Base-by-base conservation (phyloP, 2,329 filamentous ascomycete species). In the Ophiognomonia clavigignenti-juglandacearum region DNA sequence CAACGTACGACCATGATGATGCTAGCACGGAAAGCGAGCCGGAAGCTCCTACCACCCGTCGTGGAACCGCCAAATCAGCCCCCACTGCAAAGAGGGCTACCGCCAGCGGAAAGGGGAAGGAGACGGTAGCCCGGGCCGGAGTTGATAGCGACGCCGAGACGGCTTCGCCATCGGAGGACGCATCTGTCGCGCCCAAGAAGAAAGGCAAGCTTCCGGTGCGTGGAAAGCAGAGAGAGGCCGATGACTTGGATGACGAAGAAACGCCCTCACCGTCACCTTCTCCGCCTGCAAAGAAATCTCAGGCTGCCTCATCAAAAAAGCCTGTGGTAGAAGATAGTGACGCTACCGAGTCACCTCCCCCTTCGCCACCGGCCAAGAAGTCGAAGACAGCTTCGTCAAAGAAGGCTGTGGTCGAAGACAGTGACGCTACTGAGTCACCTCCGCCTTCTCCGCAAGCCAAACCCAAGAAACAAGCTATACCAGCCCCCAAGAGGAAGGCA, bases 291-390 rank as follows among this genome's bases (percentile, higher is more conserved):
- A 81, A 56, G 78, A 81, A 51, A 59, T 18, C 14, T 8, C 16
- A 35, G 14, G 24, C 29, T 13, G n/a, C 26, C 39, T 42, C 20
- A 7, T n/a, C n/a, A n/a, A 35, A 19, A 10, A 40, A 31, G 24
- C 24, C 18, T 6, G 26, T 31, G 2, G 16, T 11, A 19, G 13
- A 29, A 18, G 41, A 8, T 10, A 19, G 19, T n/a, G 31, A 27
- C 32, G 31, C 19, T 16, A 10, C 23, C 4, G 10, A n/a, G 20
- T 26, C 22, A 3, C 37, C 37, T n/a, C 23, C 37, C 13, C 37
- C 11, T 8, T 37, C 41, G 14, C 41, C n/a, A 24, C 22, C 32
- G 8, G 1, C 22, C 81, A 81, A 56, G 78, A 81, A 51, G 60
- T 18, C 14, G 7, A 31, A 35, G 14, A 22, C 29, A 7, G n/a